These are phyloP conservation scores for Lachancea mirantina DNA, from an alignment of 805 yeast species.

Conservation along the genomic window DNA sequence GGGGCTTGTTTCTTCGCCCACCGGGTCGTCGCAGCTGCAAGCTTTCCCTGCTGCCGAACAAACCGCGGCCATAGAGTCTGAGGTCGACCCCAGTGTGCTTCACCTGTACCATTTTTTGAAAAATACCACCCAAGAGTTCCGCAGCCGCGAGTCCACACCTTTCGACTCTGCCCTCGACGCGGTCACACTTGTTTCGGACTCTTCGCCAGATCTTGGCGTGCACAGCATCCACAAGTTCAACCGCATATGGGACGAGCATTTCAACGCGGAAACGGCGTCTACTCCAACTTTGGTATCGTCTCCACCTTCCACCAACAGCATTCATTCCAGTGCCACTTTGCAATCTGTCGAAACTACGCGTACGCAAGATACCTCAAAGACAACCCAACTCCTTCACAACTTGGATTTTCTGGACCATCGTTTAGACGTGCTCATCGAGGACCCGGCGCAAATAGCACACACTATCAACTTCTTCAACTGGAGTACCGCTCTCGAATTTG, in stretches of 20 bases:
- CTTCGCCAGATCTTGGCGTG: not conserved
- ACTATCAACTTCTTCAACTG: slow-evolving; percentile 38
- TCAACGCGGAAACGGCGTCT: slow-evolving; percentile 1
- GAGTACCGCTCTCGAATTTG: slow-evolving; percentile 39
- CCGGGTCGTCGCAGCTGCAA: too few relatives aligned
- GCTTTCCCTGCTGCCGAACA: too few relatives aligned
- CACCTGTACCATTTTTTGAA: slow-evolving; percentile 8
- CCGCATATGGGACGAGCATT: slow-evolving; percentile 7
- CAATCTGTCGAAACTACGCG: slow-evolving; percentile 6
- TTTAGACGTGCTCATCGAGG: slow-evolving; percentile 8
- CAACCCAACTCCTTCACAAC: slow-evolving; percentile 7
- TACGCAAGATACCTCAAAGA: too few relatives aligned
- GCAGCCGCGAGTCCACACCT: slow-evolving; percentile 1
- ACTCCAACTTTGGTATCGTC: slow-evolving; percentile 8
- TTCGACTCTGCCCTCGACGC: slow-evolving; percentile 5
- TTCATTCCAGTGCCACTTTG: slow-evolving; percentile 3
- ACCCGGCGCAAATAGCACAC: slow-evolving; percentile 7
- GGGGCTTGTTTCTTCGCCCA: too few relatives aligned
- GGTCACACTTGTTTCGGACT: slow-evolving; percentile 6
- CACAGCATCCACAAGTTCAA: slow-evolving; percentile 5
- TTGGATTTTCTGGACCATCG: slow-evolving; percentile 8
- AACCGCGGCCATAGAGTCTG: too few relatives aligned
- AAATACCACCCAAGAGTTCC: slow-evolving; percentile 8
- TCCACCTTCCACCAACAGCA: slow-evolving; percentile 1
- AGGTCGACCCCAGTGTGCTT: slow-evolving; percentile 1